A percentile compares a stretch with the other conserved stretches of the same genome.
These are phyloP conservation scores for Mycena sanguinolenta DNA, from an alignment of 768 basidiomycete genomes.

Conservation along the genomic window DNA sequence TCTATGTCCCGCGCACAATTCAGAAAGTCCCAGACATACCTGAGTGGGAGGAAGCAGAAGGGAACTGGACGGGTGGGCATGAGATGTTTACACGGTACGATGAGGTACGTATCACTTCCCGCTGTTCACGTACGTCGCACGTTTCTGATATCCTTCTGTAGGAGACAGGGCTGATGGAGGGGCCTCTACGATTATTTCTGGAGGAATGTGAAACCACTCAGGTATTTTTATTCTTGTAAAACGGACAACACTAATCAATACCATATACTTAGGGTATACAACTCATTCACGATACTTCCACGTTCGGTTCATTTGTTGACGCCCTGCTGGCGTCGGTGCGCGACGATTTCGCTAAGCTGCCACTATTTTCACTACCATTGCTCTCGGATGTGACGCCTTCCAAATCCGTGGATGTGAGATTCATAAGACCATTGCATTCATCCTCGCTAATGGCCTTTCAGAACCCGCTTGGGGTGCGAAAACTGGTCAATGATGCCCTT, in stretches of 20 bases:
- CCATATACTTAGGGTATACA: constrained; percentile 70
- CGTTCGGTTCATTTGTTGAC: constrained; percentile 75
- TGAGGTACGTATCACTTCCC: constrained; percentile 61
- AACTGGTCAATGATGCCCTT: constrained; percentile 73
- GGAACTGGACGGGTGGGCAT: constrained; percentile 69
- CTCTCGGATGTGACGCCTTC: constrained; percentile 60
- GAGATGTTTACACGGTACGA: constrained; percentile 68
- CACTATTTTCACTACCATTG: constrained; percentile 68
- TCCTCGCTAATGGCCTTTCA: background rate
- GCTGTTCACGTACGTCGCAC: background rate
- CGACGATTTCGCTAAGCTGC: constrained; percentile 78
- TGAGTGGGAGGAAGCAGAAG: constrained; percentile 66
- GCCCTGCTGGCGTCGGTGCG: constrained; percentile 71
- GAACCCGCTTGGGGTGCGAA: constrained; percentile 48
- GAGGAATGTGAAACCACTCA: constrained; percentile 85
- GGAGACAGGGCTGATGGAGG: constrained; percentile 79
- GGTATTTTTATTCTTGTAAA: constrained; percentile 51
- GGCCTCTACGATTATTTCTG: constrained; percentile 71
- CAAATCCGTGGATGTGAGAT: constrained; percentile 60
- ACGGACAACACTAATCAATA: background rate
- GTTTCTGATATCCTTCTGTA: constrained; percentile 41
- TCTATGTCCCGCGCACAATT: constrained; percentile 74
- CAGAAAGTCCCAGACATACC: constrained; percentile 72
- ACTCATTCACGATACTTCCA: constrained; percentile 69
- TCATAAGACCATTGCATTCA: background rate